Percentiles rank a stretch among this genome's conserved stretches.
Conservation (phyloP, 495 filamentous ascomycete species). For the Penicillium odoratum region DNA sequence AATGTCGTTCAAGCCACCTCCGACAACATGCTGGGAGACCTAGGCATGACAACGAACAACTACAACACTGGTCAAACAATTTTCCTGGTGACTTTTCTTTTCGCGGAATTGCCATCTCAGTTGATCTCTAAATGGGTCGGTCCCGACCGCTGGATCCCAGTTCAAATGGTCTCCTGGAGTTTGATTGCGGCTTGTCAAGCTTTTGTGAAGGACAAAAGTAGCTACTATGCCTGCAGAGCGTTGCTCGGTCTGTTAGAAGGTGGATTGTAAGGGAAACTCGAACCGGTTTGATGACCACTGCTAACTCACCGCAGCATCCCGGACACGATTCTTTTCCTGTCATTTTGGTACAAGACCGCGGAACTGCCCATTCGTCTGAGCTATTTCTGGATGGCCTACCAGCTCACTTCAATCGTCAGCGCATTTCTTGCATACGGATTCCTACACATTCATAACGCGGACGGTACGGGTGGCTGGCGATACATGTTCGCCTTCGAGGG, state of each 20-base stretch:
- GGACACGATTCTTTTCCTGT: slow-evolving; percentile 64
- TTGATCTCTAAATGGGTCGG: slow-evolving; percentile 72
- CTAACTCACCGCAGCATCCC: slow-evolving; percentile 34
- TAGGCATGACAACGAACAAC: slow-evolving; percentile 67
- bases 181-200: slow-evolving; percentile 69
- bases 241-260: slow-evolving; percentile 76
- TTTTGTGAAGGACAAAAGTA: slow-evolving; percentile 57
- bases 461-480: slow-evolving; percentile 67
- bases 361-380: slow-evolving; percentile 66
- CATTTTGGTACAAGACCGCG: slow-evolving; percentile 72
- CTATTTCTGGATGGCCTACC: slow-evolving; percentile 74
- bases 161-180: slow-evolving; percentile 79
- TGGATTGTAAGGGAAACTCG: slow-evolving; percentile 52
- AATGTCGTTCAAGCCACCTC: slow-evolving; percentile 72
- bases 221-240: slow-evolving; percentile 64
- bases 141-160: slow-evolving; percentile 82
- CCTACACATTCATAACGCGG: slow-evolving; percentile 61
- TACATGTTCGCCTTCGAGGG: slow-evolving; percentile 65
- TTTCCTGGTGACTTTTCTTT: slow-evolving; percentile 64
- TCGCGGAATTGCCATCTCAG: slow-evolving; percentile 73
- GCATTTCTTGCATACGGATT: slow-evolving; percentile 73
- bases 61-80: slow-evolving; percentile 80
- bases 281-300: background rate
- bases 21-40: slow-evolving; percentile 65
- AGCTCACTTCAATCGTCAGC: slow-evolving; percentile 61